These are phyloP conservation scores for Senna siamea DNA, from an alignment of 306 rosid genomes.

Conservation along the genomic window DNA sequence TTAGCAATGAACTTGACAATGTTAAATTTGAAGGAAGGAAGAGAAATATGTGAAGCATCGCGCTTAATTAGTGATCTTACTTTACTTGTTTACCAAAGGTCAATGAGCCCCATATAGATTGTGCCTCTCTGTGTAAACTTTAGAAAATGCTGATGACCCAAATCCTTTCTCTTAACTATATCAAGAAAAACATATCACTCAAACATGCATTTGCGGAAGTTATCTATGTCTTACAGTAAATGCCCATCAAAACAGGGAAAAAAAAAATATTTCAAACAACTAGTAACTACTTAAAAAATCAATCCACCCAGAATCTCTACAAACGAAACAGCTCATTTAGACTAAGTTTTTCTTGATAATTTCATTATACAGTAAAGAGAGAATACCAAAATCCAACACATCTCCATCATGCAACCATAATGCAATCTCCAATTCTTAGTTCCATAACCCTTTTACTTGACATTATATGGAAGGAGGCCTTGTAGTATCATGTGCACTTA, in stretches of 20 bases:
- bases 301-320: background rate
- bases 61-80: background rate
- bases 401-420: background rate
- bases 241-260: background rate
- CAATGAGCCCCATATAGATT: background rate
- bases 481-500: background rate
- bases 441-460: background rate
- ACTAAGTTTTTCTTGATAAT: too few species aligned
- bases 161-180: background rate
- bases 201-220: background rate
- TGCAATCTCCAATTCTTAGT: background rate
- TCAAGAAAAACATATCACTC: background rate
- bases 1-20: background rate
- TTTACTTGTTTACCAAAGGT: background rate
- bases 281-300: background rate
- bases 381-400: background rate
- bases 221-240: background rate
- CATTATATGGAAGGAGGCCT: background rate
- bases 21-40: background rate
- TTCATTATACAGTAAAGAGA: background rate
- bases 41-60: background rate
- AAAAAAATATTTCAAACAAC: background rate
- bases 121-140: background rate
- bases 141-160: background rate
- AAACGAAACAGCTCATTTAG: background rate